Evolutionary conservation across 106 monocot species (phyloP), one percentile per base, ranked within the genome.

Genomic region (Triglochin maritima): DNA sequence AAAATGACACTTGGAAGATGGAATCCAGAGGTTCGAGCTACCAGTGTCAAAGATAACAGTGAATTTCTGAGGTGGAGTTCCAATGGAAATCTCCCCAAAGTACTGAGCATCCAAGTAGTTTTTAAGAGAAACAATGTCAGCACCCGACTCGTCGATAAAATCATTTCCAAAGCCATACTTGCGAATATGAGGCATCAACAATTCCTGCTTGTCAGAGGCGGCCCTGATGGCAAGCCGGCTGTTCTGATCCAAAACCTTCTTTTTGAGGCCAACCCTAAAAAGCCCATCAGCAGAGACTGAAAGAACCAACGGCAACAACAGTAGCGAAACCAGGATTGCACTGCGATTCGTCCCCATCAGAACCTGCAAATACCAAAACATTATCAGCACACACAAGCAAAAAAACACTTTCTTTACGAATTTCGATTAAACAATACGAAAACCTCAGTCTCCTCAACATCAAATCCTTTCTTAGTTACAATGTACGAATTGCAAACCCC

Each of bases 21-120:
- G 94, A 4, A 94, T 77, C 94, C 94, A 94, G 8, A 94, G 56
- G 53, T 94, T 87, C 3, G 94, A 85, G 71, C 89, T 89, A 2
- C 94, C 89, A 2, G 94, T 94, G 50, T 89, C 89, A 46, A 94
- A 89, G 10, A 94, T 80, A 67, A 94, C 94, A 2, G 89, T 89
- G 49, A 94, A 94, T 4, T 81, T 89, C 84, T 94, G 94, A 50
- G 90, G 56, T 10, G 95, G 95, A 0, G 90, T 62, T 3, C 95
- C 95, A 65, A 95, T 58, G 16, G 82, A 85, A 44, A 95, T 90
- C 76, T 95, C 95, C 67, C 94, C 95, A 66, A 79, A 95, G 64
- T 95, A 95, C 72, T 95, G 95, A 3, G 95, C 95, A 65, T 95
- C 87, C 90, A 95, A 78, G 83, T 90, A 95, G 73, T 90, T 95